Evolutionary conservation across 345 rosid genomes (phyloP), one percentile per base, ranked within the genome.

Genomic region (Camelina hispida): DNA sequence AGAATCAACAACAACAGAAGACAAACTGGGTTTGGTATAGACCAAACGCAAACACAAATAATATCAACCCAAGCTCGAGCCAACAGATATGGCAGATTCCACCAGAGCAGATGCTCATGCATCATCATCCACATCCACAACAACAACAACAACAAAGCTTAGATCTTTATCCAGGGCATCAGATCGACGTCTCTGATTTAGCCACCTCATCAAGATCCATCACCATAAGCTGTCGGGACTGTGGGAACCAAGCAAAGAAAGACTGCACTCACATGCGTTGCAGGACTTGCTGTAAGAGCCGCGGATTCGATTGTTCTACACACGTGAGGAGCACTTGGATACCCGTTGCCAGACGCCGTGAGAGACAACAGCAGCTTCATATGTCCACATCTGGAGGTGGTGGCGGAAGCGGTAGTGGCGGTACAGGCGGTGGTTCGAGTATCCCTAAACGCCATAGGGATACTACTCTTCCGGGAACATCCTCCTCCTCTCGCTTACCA

Each of bases 301-400:
- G 89, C 18, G 95, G 91, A 34, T 91, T 87, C 6, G 89, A 84
- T 11, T 91, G 95, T 80, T 83, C 85, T 22, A 91, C 97, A 57
- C 97, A 91, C 78, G 86, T 91, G 20, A 91, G 82, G 78, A 89
- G 95, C 78, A 91, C 97, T 52, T 91, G 97, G 97, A 85, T 91
- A 66, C 88, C 97, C 12, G 91, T 93, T 47, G 66, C 95, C 2
- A 89, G 82, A 66, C 92, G 97, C 82, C 89, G 93, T 2, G 95
- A 91, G 54, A 72, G 89, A 60, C 95, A 84, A 14, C 88, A 84
- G 17, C 85, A 84, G 54, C 73, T 77, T 77, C 61, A 77, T 57
- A 69, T 66, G 68, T 66, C 77, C 17, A 53, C 81, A 34, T 59
- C 68, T 50, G 81, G 74, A 3, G 78, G 52, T n/a, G 73, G 32